Conservation (phyloP, 2,329 filamentous ascomycete genomes). For the Talaromyces sp. region DNA sequence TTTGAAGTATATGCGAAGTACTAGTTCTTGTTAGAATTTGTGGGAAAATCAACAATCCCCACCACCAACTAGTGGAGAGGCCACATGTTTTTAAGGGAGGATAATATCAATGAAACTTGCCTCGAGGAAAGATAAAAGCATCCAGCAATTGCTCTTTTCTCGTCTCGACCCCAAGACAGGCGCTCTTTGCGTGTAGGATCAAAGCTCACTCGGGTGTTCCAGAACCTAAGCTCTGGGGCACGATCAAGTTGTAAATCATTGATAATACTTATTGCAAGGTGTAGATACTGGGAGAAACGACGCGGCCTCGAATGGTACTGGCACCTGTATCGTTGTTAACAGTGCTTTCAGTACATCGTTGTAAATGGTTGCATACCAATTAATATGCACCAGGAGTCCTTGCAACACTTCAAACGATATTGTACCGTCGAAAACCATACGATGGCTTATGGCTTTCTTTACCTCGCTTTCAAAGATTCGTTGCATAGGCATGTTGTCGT, state of each 20-base stretch:
- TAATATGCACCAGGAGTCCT: constrained; percentile 31
- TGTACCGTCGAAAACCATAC: constrained; percentile 26
- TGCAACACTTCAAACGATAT: constrained; percentile 38
- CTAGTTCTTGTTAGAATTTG: neutral
- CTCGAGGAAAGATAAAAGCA: constrained; percentile 41
- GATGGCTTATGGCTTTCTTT: constrained; percentile 18
- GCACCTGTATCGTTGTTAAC: constrained; percentile 17
- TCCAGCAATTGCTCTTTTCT: constrained; percentile 40
- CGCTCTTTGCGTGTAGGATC: constrained; percentile 14
- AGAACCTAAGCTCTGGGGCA: constrained; percentile 20
- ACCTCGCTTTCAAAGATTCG: constrained; percentile 24
- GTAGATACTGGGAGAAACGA: constrained; percentile 28
- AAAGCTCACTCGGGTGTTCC: constrained; percentile 25
- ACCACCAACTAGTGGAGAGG: neutral
- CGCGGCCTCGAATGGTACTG: constrained; percentile 28
- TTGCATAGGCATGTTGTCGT: constrained; percentile 29
- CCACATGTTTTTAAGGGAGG: neutral
- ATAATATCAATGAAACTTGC: constrained; percentile 20
- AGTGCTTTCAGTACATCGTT: neutral
- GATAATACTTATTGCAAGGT: constrained; percentile 32
- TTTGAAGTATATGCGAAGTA: neutral
- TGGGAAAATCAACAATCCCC: neutral
- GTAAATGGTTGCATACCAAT: constrained; percentile 22
- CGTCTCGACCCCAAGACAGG: constrained; percentile 31
- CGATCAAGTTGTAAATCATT: constrained; percentile 29